Base-by-base conservation (phyloP, 805 yeast genomes). In the Saccharomycopsis sp. region DNA sequence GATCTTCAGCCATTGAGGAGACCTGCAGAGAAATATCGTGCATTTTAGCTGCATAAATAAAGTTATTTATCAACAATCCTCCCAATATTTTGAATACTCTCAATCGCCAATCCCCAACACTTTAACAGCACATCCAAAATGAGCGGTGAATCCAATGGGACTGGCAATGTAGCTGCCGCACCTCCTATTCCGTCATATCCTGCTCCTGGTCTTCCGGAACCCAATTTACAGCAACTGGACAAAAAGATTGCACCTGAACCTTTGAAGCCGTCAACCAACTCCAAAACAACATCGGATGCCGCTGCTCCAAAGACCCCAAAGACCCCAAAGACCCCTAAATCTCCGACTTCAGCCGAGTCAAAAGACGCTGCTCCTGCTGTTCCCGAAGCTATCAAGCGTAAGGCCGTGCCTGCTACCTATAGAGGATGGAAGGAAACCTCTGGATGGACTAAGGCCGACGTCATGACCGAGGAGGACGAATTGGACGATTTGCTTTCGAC, bases 401-500 rank as follows among this genome's bases (percentile, higher is more conserved):
- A 73, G 44, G 71, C 86, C 2, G 82, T 81, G 54, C 83, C 78
- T 57, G 87, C 88, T 25, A 82, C 93, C 1, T 87, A 81, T 67
- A 81, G 89, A 54, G 98, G 98, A 38, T 93, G 98, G 98, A 89
- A 86, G 69, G 97, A 92, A 71, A 91, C 89, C 56, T 93, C 94
- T 8, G 88, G 90, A 19, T 93, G 90, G 86, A 88, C 85, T 67
- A 83, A 83, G 59, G 78, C 80, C 49, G 92, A 87, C 69, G 73
- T 74, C 1, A 74, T 89, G 64, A 83, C 82, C 7, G 70, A 71
- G 12, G 88, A 86, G 42, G 96, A 89, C 69, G 88, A 85, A 65
- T 74, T 84, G 58, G 78, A 81, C 62, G 97, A 91, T 70, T 74
- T 91, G 64, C 72, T 84, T 59, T 78, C 85, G 23, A 79, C 81